phyloP scores from a whole-genome alignment of 805 yeast genomes.

The Candida manassasensis region DNA sequence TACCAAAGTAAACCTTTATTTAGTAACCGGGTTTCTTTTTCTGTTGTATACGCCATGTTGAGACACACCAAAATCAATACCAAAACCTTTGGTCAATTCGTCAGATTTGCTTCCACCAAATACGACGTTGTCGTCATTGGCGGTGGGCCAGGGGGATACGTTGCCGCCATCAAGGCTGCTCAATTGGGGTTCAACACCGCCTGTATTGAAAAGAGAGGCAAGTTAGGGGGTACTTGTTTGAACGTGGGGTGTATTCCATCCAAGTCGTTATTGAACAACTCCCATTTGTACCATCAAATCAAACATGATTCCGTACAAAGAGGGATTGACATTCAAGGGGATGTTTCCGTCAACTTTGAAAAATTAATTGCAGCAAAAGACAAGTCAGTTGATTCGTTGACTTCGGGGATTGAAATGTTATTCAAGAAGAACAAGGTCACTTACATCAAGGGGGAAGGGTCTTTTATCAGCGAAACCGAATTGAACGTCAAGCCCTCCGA shows the following conservation, averaged over 20 bases:
- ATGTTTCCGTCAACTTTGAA: slow-evolving; percentile 67
- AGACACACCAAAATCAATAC: slow-evolving; percentile 11
- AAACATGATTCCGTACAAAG: slow-evolving; percentile 77
- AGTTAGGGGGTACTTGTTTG: slow-evolving; percentile 96
- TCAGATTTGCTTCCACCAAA: slow-evolving; percentile 40
- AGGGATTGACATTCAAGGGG: slow-evolving; percentile 82
- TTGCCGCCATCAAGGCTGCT: slow-evolving; percentile 98
- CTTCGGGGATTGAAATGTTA: slow-evolving; percentile 90
- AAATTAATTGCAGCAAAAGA: slow-evolving; percentile 91
- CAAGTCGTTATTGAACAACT: slow-evolving; percentile 89
- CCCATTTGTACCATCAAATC: slow-evolving; percentile 87
- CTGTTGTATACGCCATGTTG: slow-evolving; percentile 13
- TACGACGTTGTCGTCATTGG: slow-evolving; percentile 95
- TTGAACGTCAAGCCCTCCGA: slow-evolving; percentile 81
- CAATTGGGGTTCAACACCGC: slow-evolving; percentile 94
- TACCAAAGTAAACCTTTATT: no score
- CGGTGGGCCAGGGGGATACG: slow-evolving; percentile 99
- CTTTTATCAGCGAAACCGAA: slow-evolving; percentile 76
- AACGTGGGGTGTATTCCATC: slow-evolving; percentile 99
- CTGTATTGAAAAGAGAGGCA: slow-evolving; percentile 95
- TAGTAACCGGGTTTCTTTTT: background rate
- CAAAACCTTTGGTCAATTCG: slow-evolving; percentile 26
- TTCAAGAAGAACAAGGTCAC: slow-evolving; percentile 94
- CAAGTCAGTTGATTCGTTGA: slow-evolving; percentile 79
- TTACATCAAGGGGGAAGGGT: slow-evolving; percentile 90